Evolutionary conservation across 1,284 basidiomycete species (phyloP).

Genomic region (Ganoderma lucidum): DNA sequence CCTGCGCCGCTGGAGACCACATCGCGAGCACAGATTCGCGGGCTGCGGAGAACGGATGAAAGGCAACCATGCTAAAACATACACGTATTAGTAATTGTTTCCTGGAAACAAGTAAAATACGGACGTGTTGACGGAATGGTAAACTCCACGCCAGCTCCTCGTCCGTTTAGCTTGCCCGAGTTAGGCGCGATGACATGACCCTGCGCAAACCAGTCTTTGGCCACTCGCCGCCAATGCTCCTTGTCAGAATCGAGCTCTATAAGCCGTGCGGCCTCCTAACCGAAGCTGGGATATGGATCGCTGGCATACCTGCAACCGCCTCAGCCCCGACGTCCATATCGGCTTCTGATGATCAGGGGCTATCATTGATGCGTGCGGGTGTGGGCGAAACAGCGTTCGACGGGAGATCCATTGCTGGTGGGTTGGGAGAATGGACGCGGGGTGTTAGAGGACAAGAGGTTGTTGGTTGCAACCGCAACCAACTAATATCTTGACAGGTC

Average conservation of each 20-base stretch:
- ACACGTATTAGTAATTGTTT: constrained; percentile 4
- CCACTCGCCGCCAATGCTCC: constrained; percentile 91
- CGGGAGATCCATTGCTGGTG: constrained; percentile 40
- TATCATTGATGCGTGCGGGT: constrained; percentile 67
- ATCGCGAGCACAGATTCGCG: constrained; percentile 88
- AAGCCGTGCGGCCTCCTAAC: constrained; percentile 84
- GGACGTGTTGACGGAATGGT: constrained; percentile 95
- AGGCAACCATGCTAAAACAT: constrained; percentile 79
- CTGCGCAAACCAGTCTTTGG: constrained; percentile 92
- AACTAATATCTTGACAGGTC: constrained; percentile 96
- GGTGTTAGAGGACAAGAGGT: constrained; percentile 32
- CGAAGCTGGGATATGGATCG: constrained; percentile 68
- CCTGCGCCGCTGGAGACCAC: constrained; percentile 81
- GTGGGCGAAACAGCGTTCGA: constrained; percentile 34
- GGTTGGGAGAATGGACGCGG: constrained; percentile 36
- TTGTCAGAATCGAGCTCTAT: constrained; percentile 92
- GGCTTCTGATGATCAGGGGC: constrained; percentile 47
- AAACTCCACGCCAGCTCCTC: constrained; percentile 89
- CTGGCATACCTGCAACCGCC: constrained; percentile 23
- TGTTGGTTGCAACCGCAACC: constrained; percentile 51
- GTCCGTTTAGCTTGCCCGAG: constrained; percentile 87
- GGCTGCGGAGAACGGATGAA: constrained; percentile 87
- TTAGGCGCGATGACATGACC: constrained; percentile 91
- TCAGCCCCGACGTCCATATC: constrained; percentile 29
- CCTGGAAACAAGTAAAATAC: background rate